Percentiles rank a stretch among this genome's conserved stretches.
Conservation (phyloP, 2,329 filamentous ascomycete genomes). For the Xylaria sp. region DNA sequence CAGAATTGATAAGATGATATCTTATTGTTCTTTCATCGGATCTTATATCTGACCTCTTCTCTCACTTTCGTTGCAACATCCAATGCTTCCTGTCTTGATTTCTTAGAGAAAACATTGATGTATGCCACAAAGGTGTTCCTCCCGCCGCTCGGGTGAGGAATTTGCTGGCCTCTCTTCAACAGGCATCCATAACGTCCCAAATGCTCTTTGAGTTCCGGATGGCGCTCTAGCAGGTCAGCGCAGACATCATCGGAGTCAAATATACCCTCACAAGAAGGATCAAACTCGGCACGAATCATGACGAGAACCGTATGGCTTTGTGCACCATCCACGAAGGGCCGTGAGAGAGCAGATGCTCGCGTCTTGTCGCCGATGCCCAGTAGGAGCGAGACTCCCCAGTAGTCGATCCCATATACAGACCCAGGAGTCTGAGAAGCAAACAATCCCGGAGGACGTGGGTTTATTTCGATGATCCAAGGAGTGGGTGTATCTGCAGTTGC, state of each 20-base stretch:
- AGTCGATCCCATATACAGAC: constrained; percentile 47
- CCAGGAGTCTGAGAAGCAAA: constrained; percentile 45
- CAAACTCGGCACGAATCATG: constrained; percentile 47
- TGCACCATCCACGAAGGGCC: constrained; percentile 41
- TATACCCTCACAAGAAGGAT: constrained; percentile 43
- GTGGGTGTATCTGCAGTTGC: constrained; percentile 14
- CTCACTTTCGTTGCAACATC: constrained; percentile 41
- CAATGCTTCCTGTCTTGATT: constrained; percentile 43
- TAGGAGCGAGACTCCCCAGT: constrained; percentile 45
- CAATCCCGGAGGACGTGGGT: constrained; percentile 46
- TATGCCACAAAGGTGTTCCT: constrained; percentile 48
- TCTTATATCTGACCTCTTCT: constrained; percentile 42
- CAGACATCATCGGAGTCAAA: constrained; percentile 50
- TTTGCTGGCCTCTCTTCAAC: constrained; percentile 45
- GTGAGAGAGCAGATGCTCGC: constrained; percentile 41
- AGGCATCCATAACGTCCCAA: constrained; percentile 45
- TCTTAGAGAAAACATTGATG: constrained; percentile 47
- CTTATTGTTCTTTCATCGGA: constrained; percentile 35
- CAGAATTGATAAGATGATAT: not conserved
- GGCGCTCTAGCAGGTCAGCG: constrained; percentile 43
- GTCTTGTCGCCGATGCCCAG: constrained; percentile 41
- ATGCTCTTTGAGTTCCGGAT: constrained; percentile 44
- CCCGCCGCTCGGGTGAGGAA: constrained; percentile 46
- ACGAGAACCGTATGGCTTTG: constrained; percentile 46
- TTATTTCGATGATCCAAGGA: constrained; percentile 47